Evolutionary conservation across 2,329 filamentous ascomycete genomes (phyloP).

Genomic region (Colletotrichum salicis): DNA sequence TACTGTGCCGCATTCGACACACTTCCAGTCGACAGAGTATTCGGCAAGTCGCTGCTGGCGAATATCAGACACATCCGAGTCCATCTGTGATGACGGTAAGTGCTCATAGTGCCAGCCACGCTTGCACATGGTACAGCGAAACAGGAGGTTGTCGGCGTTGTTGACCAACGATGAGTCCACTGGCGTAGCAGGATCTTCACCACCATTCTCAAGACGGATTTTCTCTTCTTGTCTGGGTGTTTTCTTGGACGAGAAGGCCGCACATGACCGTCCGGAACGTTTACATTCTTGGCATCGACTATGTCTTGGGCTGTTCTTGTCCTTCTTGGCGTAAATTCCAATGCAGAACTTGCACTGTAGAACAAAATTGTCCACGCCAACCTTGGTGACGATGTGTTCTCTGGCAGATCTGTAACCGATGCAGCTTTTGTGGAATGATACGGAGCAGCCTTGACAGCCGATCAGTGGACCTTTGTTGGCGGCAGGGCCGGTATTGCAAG

Average conservation of each 20-base stretch:
- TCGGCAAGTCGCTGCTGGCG: constrained; percentile 74
- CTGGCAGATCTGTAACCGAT: constrained; percentile 77
- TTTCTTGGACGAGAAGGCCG: constrained; percentile 77
- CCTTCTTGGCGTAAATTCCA: constrained; percentile 73
- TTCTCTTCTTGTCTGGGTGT: constrained; percentile 86
- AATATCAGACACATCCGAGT: constrained; percentile 47
- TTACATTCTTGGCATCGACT: constrained; percentile 79
- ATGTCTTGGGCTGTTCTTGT: constrained; percentile 74
- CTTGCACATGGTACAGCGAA: constrained; percentile 82
- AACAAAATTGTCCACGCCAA: constrained; percentile 80
- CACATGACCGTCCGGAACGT: constrained; percentile 73
- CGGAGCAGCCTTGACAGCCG: constrained; percentile 90
- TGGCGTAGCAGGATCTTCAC: constrained; percentile 77
- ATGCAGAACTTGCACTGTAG: constrained; percentile 92
- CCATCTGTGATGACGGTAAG: constrained; percentile 53
- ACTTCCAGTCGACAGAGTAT: constrained; percentile 81
- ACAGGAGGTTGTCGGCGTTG: constrained; percentile 80
- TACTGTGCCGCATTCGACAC: constrained; percentile 77
- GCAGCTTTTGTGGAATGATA: constrained; percentile 85
- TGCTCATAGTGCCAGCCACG: constrained; percentile 88
- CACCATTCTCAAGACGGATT: constrained; percentile 80
- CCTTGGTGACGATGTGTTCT: constrained; percentile 91
- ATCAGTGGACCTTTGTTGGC: constrained; percentile 76
- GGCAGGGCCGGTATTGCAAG: constrained; percentile 69
- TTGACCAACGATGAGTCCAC: constrained; percentile 76